These are phyloP conservation scores for Cornus kousa DNA, from an alignment of 148 eudicot species.

Conservation along the genomic window DNA sequence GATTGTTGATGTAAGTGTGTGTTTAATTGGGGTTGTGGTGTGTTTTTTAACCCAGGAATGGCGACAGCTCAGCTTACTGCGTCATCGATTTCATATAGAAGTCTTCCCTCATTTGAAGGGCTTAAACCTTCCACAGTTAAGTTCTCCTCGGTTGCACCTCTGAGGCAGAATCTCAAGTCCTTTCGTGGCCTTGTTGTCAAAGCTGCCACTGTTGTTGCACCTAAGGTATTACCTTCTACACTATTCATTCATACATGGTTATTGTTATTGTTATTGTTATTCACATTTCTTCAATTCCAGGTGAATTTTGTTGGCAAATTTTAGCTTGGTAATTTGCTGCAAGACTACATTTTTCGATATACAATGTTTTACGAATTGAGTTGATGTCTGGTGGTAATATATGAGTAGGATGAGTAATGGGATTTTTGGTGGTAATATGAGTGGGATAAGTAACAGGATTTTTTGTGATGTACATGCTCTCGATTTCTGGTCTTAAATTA, in stretches of 20 bases:
- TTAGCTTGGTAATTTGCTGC: neutral
- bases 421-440: no score
- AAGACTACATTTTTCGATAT: neutral
- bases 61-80: conserved; percentile 72
- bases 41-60: conserved; percentile 34
- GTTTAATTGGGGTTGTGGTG: neutral
- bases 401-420: no score
- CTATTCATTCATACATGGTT: neutral
- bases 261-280: no score
- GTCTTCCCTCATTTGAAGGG: conserved; percentile 58
- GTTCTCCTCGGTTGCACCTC: conserved; percentile 38
- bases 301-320: neutral
- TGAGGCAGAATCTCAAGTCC: conserved; percentile 40
- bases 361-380: neutral
- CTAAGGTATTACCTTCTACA: conserved; percentile 48
- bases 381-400: no score
- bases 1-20: neutral
- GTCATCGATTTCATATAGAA: conserved; percentile 44
- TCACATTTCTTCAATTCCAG: neutral
- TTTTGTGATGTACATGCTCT: no score
- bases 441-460: no score
- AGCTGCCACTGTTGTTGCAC: conserved; percentile 86
- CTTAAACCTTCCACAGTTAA: conserved; percentile 43
- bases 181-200: conserved; percentile 68
- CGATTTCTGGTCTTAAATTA: neutral